Percentiles rank a stretch among this genome's conserved stretches.
Conservation (phyloP, 2,329 filamentous ascomycete species). For the Fonsecaea multimorphosa region DNA sequence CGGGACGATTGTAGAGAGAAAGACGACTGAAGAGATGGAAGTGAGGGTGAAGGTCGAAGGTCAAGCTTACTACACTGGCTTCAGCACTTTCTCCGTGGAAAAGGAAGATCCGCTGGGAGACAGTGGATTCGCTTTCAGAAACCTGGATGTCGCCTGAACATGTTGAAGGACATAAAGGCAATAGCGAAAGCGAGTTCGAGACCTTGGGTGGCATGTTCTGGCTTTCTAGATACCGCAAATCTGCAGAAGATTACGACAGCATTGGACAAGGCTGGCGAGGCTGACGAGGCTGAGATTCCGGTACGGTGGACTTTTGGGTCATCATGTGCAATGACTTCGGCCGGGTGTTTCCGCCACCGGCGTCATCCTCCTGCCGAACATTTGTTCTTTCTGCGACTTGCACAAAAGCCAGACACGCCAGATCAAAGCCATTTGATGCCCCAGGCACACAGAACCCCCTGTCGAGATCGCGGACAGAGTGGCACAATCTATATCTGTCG, state of each 20-base stretch:
- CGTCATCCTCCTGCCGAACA: constrained; percentile 6
- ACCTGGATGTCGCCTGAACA: neutral
- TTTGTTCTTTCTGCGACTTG: constrained; percentile 2
- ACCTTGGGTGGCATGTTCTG: neutral
- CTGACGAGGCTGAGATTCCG: neutral
- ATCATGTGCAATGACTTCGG: constrained; percentile 8
- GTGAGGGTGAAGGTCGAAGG: constrained; percentile 45
- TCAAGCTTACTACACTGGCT: constrained; percentile 45
- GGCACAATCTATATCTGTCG: neutral
- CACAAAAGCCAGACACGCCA: neutral
- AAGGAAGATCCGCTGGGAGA: constrained; percentile 40
- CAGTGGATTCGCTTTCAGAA: constrained; percentile 33
- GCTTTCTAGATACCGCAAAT: neutral
- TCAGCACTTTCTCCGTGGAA: constrained; percentile 43
- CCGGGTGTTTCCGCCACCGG: constrained; percentile 11
- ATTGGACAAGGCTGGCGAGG: neutral
- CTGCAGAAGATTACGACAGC: neutral
- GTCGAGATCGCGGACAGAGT: neutral
- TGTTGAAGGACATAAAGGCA: neutral
- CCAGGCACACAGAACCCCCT: neutral
- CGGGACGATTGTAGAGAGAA: constrained; percentile 26
- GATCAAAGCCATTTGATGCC: neutral
- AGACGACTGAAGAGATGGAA: neutral
- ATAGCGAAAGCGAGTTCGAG: neutral
- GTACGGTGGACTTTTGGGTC: constrained; percentile 8